phyloP scores from a whole-genome alignment of 345 rosid species.

The Eucalyptus sideroxylon region DNA sequence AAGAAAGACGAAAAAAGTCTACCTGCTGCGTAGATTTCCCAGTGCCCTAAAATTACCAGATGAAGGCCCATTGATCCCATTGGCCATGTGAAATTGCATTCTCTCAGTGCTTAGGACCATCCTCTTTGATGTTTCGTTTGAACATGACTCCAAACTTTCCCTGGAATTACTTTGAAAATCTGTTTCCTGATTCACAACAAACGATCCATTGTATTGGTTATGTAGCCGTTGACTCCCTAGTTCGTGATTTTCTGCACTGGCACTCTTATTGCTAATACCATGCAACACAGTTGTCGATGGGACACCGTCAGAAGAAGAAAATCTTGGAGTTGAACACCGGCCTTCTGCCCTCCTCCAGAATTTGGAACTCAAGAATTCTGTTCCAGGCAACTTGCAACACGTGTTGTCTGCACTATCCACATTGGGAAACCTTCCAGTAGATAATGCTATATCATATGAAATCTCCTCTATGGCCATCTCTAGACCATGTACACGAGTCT shows the following conservation, averaged over 20 bases:
- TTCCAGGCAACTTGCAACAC: conserved; percentile 81
- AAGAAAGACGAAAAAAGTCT: not conserved
- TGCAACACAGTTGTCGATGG: not conserved
- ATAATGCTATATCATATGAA: conserved; percentile 53
- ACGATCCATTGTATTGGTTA: conserved; percentile 5
- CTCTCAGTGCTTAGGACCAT: conserved; percentile 6
- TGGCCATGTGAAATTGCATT: conserved; percentile 7
- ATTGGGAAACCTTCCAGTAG: conserved; percentile 51
- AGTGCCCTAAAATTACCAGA: conserved; percentile 3
- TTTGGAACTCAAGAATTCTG: conserved; percentile 77
- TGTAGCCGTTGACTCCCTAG: conserved; percentile 10
- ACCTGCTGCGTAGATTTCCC: conserved; percentile 28
- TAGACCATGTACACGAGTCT: conserved; percentile 72
- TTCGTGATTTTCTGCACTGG: conserved; percentile 3
- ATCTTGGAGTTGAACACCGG: conserved; percentile 21
- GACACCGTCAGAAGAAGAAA: conserved; percentile 17
- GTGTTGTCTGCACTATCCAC: conserved; percentile 34
- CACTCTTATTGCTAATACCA: not conserved
- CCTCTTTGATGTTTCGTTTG: conserved; percentile 15
- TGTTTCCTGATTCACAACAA: not conserved
- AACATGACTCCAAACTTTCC: conserved; percentile 14
- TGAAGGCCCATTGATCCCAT: conserved; percentile 7
- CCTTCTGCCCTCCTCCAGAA: conserved; percentile 76
- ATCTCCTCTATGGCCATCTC: conserved; percentile 89
- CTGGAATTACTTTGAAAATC: conserved; percentile 3